Conservation (phyloP, 768 basidiomycete species). For the Dioszegia hungarica region DNA sequence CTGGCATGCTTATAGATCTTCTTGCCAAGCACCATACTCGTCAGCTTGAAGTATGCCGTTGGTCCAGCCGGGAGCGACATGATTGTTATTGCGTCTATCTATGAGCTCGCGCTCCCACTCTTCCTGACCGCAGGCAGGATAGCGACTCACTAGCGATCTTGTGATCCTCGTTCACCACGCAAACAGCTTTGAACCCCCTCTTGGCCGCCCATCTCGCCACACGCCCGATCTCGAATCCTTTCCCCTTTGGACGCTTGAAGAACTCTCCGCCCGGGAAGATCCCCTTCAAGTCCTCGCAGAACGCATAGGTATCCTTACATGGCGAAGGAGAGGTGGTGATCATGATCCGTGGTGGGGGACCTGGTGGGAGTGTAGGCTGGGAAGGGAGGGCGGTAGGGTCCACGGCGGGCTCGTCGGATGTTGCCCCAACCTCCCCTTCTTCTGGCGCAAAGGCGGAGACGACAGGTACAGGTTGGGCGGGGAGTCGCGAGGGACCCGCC, state of each 20-base stretch:
- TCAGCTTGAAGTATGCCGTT: slow-evolving; percentile 90
- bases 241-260: slow-evolving; percentile 75
- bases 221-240: slow-evolving; percentile 82
- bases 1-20: slow-evolving; percentile 85
- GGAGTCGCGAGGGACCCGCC: slow-evolving; percentile 51
- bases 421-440: slow-evolving; percentile 54
- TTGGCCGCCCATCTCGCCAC: slow-evolving; percentile 91
- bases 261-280: slow-evolving; percentile 91
- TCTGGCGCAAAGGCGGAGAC: too few species aligned
- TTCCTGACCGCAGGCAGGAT: neutral
- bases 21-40: slow-evolving; percentile 77
- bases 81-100: slow-evolving; percentile 84
- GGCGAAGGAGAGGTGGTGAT: slow-evolving; percentile 87
- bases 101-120: slow-evolving; percentile 2
- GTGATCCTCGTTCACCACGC: slow-evolving; percentile 93
- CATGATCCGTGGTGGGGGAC: slow-evolving; percentile 73
- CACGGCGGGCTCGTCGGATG: slow-evolving; percentile 12
- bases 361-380: slow-evolving; percentile 45
- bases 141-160: slow-evolving; percentile 77
- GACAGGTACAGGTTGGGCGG: slow-evolving; percentile 9
- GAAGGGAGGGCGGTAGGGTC: slow-evolving; percentile 22
- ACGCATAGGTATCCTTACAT: slow-evolving; percentile 81
- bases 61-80: slow-evolving; percentile 87
- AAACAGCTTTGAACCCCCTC: slow-evolving; percentile 77
- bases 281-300: slow-evolving; percentile 84